phyloP scores from a whole-genome alignment of 345 rosid genomes.

The Citrus sinensis region DNA sequence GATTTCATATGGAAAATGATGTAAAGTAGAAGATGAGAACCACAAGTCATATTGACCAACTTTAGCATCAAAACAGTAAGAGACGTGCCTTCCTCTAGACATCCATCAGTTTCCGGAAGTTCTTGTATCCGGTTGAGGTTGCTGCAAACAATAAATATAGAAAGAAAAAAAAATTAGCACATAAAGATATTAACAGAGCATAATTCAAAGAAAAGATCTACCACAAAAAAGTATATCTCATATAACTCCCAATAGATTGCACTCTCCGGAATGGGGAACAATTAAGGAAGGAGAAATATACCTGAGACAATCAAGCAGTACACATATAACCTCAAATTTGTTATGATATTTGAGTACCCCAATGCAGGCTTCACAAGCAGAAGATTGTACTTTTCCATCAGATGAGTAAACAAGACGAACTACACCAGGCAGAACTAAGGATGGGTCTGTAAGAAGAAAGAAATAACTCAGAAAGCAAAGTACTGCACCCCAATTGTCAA shows the following conservation, averaged over 20 bases:
- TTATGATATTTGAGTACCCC: conserved; percentile 59
- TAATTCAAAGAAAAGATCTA: background rate
- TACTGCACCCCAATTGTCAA: conserved; percentile 2
- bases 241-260: background rate
- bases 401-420: conserved; percentile 53
- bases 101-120: conserved; percentile 27
- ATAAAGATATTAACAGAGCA: background rate
- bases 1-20: background rate
- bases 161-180: conserved; percentile 11
- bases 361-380: conserved; percentile 52
- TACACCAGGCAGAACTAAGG: conserved; percentile 56
- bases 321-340: conserved; percentile 58
- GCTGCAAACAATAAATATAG: conserved; percentile 31
- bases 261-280: background rate
- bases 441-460: conserved; percentile 56
- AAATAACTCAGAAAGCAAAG: conserved; percentile 7
- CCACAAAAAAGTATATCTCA: background rate
- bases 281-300: conserved; percentile 22
- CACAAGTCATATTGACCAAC: conserved; percentile 3
- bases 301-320: conserved; percentile 83
- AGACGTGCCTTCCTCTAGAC: conserved; percentile 37
- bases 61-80: conserved; percentile 12
- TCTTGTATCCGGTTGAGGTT: conserved; percentile 43
- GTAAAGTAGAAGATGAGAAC: background rate
- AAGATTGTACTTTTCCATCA: conserved; percentile 37